Base-by-base conservation (phyloP, 768 basidiomycete genomes). In the Suillus lakei region DNA sequence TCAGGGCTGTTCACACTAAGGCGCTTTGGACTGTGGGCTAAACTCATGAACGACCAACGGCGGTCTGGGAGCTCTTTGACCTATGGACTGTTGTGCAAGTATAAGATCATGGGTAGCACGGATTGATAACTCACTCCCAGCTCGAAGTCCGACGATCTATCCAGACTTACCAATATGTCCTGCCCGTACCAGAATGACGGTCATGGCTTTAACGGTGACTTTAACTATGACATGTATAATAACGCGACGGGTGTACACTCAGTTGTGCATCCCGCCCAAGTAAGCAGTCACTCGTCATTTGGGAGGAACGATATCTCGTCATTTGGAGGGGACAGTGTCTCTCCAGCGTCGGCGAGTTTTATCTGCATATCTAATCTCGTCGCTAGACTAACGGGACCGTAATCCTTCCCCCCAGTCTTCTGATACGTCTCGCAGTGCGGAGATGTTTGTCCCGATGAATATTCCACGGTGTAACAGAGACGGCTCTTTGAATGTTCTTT, bases 361-460 rank as follows among this genome's bases (percentile, higher is more conserved):
- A 59, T 28, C 39, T 41, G 18, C 26, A 41, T 30, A 18, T 7
- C 13, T 41, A 2, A 28, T 41, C 21, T 59, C 7, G 18, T 15
- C 39, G 12, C 18, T 59, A 13, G 26, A 41, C 13, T 41, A 21
- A 59, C 18, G 26, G 7, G 4, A 10, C n/a, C n/a, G n/a, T n/a
- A 21, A 39, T 43, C 5, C 18, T 13, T n/a, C 53, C 4, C 28
- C 12, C 15, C 39, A 41, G 21, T 41, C 39, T 21, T 41, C 58
- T 23, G 28, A 12, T 41, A 30, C 6, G 10, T 30, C 58, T 59
- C 39, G 28, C 28, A 13, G 39, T 15, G 32, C 12, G 30, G 54
- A 60, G 21, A 23, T 18, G 18, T 62, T 50, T 28, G 61, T 62
- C 26, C 61, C 61, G 21, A 62, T 62, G 61, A 26, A 34, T n/a